Evolutionary conservation across 177 flowering plant species (phyloP).

Genomic region (Vitis hybrid): DNA sequence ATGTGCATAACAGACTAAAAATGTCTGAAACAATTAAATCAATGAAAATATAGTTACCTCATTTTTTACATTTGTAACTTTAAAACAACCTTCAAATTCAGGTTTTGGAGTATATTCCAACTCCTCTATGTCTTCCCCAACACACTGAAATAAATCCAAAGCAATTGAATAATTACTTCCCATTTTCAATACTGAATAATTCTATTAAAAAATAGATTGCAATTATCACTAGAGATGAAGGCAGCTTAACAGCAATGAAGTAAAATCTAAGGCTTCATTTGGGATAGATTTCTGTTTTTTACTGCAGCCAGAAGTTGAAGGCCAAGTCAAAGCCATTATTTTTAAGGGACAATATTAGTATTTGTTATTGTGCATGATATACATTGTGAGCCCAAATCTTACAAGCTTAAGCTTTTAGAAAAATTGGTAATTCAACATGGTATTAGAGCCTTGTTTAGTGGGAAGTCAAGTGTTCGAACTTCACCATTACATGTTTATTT

Average conservation of each 20-base stretch:
- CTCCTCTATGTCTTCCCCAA: slow-evolving; percentile 92
- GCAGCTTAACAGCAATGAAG: background rate
- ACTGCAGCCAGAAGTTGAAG: no score
- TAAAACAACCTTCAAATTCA: slow-evolving; percentile 89
- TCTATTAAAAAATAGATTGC: background rate
- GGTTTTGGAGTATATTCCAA: slow-evolving; percentile 98
- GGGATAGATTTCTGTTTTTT: no score
- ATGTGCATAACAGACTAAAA: background rate
- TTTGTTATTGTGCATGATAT: no score
- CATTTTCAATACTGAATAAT: background rate
- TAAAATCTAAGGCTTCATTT: background rate
- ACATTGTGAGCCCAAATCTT: no score
- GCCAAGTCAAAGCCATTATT: no score
- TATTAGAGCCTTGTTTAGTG: no score
- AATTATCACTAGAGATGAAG: background rate
- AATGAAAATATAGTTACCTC: slow-evolving; percentile 53
- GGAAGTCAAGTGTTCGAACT: no score
- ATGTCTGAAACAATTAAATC: slow-evolving; percentile 9
- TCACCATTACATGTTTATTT: no score
- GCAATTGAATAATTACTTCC: no score
- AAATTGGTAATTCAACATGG: no score
- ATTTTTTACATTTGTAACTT: slow-evolving; percentile 80
- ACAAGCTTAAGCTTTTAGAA: no score
- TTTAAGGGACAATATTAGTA: no score
- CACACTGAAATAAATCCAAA: slow-evolving; percentile 59